A percentile compares a stretch with the other conserved stretches of the same genome.
Conservation (phyloP, 1,284 basidiomycete species). For the Stygiomarasmius scandens region DNA sequence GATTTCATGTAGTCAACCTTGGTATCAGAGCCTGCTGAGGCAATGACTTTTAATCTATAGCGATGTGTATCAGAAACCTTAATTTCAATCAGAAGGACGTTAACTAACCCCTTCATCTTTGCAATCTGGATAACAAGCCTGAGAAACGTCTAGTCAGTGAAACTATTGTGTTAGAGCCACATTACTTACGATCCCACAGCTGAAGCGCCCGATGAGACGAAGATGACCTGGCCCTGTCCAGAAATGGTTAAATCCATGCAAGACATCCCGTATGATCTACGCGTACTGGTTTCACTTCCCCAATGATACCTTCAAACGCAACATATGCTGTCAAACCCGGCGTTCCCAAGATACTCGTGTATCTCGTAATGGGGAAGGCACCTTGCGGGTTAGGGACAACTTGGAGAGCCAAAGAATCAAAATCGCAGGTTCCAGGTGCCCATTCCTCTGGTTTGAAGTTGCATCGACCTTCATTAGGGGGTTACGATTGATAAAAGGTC, state of each 20-base stretch:
- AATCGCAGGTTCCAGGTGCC: neutral
- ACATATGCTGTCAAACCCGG: neutral
- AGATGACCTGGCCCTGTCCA: conserved; percentile 18
- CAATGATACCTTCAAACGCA: conserved; percentile 3
- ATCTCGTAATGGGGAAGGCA: conserved; percentile 3
- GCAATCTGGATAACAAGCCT: conserved; percentile 42
- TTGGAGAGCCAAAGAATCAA: conserved; percentile 7
- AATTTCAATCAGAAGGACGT: neutral
- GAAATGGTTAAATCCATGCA: neutral
- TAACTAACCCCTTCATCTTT: conserved; percentile 38
- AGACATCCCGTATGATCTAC: no score
- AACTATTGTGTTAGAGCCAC: neutral
- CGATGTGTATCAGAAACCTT: neutral
- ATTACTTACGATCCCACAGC: conserved; percentile 37
- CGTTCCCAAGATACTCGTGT: neutral
- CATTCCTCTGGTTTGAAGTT: conserved; percentile 10
- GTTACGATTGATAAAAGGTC: conserved; percentile 25
- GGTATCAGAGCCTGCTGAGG: conserved; percentile 55
- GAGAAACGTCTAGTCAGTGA: neutral
- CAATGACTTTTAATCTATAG: conserved; percentile 50
- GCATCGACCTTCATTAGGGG: neutral
- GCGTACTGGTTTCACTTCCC: conserved; percentile 4
- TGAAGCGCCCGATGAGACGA: conserved; percentile 20
- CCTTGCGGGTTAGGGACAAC: conserved; percentile 10
- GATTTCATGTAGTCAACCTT: conserved; percentile 55